A percentile compares a stretch with the other conserved stretches of the same genome.
Evolutionary conservation across 768 basidiomycete genomes (phyloP).

Genomic region (Myochromella boudieri): DNA sequence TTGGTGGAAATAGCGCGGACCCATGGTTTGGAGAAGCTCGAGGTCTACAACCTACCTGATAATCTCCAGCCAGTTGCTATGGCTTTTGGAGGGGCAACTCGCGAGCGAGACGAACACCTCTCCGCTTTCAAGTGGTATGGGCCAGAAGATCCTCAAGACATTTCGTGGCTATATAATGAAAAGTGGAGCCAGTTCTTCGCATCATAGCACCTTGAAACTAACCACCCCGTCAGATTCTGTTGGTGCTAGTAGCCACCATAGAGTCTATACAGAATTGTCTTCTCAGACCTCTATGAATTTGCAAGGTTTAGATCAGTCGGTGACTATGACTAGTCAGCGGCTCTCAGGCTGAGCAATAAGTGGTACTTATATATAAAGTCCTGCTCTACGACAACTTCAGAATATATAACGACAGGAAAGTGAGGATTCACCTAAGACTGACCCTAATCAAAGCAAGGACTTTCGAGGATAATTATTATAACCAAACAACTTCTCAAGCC

Average conservation of each 20-base stretch:
- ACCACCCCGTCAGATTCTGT: conserved; percentile 30
- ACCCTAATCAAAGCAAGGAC: no score
- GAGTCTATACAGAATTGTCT: no score
- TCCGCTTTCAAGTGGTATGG: conserved; percentile 54
- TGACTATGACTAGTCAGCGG: no score
- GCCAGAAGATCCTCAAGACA: conserved; percentile 24
- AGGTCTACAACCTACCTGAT: conserved; percentile 46
- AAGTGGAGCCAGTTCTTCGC: conserved; percentile 28
- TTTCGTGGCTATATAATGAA: conserved; percentile 51
- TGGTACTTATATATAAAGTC: no score
- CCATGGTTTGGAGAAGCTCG: conserved; percentile 35
- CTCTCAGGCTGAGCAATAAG: no score
- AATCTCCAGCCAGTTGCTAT: conserved; percentile 27
- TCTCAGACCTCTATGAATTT: no score
- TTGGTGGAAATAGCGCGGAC: conserved; percentile 34
- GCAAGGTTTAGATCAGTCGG: no score
- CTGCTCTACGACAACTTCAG: no score
- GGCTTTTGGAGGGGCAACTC: conserved; percentile 29
- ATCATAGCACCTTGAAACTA: neutral
- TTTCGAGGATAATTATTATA: no score
- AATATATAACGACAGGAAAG: no score
- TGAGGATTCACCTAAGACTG: no score
- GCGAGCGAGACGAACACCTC: conserved; percentile 37
- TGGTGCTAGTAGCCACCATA: conserved; percentile 37
- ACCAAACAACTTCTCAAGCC: no score